phyloP scores from a whole-genome alignment of 768 basidiomycete species.

The Amanita fuliginea region DNA sequence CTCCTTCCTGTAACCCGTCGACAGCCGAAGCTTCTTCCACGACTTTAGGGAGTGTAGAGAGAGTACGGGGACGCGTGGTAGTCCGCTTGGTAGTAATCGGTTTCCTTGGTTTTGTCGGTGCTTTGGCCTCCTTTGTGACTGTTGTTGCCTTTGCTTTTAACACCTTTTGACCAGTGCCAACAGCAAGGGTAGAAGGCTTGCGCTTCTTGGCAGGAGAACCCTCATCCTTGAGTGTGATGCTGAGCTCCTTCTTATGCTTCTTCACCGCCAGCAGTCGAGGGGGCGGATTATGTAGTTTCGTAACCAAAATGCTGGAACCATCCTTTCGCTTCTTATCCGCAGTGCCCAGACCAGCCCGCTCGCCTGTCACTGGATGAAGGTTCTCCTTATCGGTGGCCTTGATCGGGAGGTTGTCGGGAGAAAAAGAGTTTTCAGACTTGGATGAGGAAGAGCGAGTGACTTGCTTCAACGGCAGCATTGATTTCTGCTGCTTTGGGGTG shows the following conservation, averaged over 20 bases:
- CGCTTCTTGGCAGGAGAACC: slow-evolving; percentile 50
- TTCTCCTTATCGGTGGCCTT: slow-evolving; percentile 64
- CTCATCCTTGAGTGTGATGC: slow-evolving; percentile 17
- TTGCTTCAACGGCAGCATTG: slow-evolving; percentile 13
- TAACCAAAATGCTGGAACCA: slow-evolving; percentile 37
- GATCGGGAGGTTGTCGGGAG: slow-evolving; percentile 18
- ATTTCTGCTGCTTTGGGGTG: slow-evolving; percentile 17
- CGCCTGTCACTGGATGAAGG: slow-evolving; percentile 63
- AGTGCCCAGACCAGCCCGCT: slow-evolving; percentile 32
- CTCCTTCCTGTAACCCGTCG: background rate
- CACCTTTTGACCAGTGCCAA: background rate
- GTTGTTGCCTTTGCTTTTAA: background rate
- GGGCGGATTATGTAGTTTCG: slow-evolving; percentile 29
- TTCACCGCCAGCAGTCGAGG: slow-evolving; percentile 21
- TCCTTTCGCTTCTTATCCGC: slow-evolving; percentile 52
- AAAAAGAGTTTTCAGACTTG: slow-evolving; percentile 11
- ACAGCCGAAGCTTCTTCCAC: slow-evolving; percentile 17
- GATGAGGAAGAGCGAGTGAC: slow-evolving; percentile 20
- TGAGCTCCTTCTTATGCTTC: slow-evolving; percentile 32
- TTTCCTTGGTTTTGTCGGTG: slow-evolving; percentile 23
- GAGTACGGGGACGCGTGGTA: slow-evolving; percentile 21
- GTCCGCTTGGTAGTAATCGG: slow-evolving; percentile 19
- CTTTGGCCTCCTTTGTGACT: slow-evolving; percentile 24
- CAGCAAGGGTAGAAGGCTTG: slow-evolving; percentile 30
- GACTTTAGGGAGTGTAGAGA: slow-evolving; percentile 54